Percentiles rank a stretch among this genome's conserved stretches.
These are phyloP conservation scores for Calocybe gangraenosa DNA, from an alignment of 768 basidiomycete genomes.

Conservation along the genomic window DNA sequence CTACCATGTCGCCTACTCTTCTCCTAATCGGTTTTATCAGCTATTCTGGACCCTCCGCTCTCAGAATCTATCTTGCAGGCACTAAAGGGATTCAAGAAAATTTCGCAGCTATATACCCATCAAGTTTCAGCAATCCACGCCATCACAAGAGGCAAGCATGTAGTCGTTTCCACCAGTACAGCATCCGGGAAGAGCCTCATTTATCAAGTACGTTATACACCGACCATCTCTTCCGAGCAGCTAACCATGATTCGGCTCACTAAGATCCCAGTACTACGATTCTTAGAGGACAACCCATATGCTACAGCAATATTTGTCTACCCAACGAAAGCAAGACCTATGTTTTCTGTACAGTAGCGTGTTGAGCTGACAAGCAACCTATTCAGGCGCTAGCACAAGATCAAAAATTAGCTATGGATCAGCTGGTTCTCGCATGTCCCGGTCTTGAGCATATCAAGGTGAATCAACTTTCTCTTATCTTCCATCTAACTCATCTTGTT, in stretches of 20 bases:
- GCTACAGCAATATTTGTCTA: conserved; percentile 82
- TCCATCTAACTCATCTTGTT: background rate
- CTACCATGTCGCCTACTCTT: background rate
- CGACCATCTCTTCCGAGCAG: background rate
- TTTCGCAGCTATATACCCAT: conserved; percentile 60
- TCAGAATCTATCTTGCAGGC: conserved; percentile 55
- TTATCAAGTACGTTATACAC: conserved; percentile 54
- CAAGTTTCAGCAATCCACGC: conserved; percentile 73
- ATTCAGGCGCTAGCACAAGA: conserved; percentile 84
- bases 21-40: conserved; percentile 23
- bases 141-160: conserved; percentile 53
- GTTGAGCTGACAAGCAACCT: background rate
- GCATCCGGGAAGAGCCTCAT: conserved; percentile 89
- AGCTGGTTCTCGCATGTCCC: conserved; percentile 55
- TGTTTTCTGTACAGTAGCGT: too few relatives aligned
- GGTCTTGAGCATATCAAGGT: conserved; percentile 62
- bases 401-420: conserved; percentile 67
- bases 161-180: conserved; percentile 87
- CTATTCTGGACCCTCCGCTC: conserved; percentile 48
- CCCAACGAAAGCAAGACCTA: conserved; percentile 75
- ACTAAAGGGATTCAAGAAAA: conserved; percentile 53
- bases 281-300: conserved; percentile 54
- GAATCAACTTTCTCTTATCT: background rate
- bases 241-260: background rate
- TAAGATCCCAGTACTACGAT: conserved; percentile 67